Percentiles rank a stretch among this genome's conserved stretches.
phyloP scores from a whole-genome alignment of 2,329 filamentous ascomycete genomes.

The Fusarium illudens region DNA sequence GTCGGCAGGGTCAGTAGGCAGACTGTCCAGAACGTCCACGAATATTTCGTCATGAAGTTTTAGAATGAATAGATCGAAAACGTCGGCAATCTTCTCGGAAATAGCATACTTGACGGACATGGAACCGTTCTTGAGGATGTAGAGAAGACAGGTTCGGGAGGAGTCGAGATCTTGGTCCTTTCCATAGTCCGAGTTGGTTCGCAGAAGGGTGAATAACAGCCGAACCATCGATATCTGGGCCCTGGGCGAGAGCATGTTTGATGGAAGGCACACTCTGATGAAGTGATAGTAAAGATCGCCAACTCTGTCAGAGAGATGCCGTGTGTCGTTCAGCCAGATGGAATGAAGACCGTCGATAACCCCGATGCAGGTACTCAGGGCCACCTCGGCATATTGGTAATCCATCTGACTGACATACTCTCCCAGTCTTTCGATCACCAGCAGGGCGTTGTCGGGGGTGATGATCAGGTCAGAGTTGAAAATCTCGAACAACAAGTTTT shows the following conservation, averaged over 20 bases:
- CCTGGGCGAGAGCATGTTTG: slow-evolving; percentile 73
- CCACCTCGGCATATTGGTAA: slow-evolving; percentile 78
- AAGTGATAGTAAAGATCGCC: slow-evolving; percentile 84
- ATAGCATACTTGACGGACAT: slow-evolving; percentile 81
- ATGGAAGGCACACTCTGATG: slow-evolving; percentile 71
- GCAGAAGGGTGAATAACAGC: slow-evolving; percentile 76
- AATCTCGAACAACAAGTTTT: slow-evolving; percentile 59
- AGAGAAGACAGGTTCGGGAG: slow-evolving; percentile 75
- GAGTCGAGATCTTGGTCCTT: slow-evolving; percentile 65
- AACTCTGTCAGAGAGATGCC: slow-evolving; percentile 70
- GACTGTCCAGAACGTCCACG: slow-evolving; percentile 78
- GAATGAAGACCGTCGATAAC: slow-evolving; percentile 70
- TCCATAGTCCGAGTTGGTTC: slow-evolving; percentile 72
- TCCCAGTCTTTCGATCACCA: slow-evolving; percentile 61
- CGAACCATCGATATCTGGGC: slow-evolving; percentile 72
- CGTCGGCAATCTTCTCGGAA: slow-evolving; percentile 70
- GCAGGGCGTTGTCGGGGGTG: slow-evolving; percentile 55
- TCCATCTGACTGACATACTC: slow-evolving; percentile 63
- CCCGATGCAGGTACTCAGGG: slow-evolving; percentile 72
- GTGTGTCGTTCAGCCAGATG: slow-evolving; percentile 69
- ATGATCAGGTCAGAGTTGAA: slow-evolving; percentile 63
- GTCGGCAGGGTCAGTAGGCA: slow-evolving; percentile 77
- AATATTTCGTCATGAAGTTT: slow-evolving; percentile 86
- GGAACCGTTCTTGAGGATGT: slow-evolving; percentile 71
- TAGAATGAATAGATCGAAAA: slow-evolving; percentile 86